phyloP scores from a whole-genome alignment of 192 early-diverging fungal genomes.

The Phlyctochytrium bullatum region DNA sequence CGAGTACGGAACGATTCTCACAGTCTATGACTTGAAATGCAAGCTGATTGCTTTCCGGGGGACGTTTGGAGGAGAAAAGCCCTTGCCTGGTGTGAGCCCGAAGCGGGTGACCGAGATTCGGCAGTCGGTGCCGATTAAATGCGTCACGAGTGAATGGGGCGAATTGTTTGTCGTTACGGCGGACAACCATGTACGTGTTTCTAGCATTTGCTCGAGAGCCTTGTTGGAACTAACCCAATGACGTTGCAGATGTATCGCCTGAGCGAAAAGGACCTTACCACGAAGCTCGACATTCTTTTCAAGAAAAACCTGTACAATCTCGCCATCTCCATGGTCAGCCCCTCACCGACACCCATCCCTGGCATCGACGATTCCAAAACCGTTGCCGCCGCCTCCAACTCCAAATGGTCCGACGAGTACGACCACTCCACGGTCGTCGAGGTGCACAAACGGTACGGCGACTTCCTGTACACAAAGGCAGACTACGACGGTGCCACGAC shows the following conservation, averaged over 20 bases:
- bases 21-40: conserved; percentile 87
- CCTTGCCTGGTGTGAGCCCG: neutral
- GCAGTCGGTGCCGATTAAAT: conserved; percentile 32
- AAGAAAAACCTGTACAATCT: conserved; percentile 86
- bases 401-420: conserved; percentile 65
- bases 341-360: conserved; percentile 16
- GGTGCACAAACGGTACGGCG: conserved; percentile 91
- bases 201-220: neutral
- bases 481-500: conserved; percentile 90
- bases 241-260: conserved; percentile 69
- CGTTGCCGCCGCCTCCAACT: neutral
- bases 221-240: no score
- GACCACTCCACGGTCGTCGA: conserved; percentile 83
- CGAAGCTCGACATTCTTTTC: conserved; percentile 86
- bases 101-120: neutral
- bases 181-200: conserved; percentile 60
- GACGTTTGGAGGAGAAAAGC: conserved; percentile 56
- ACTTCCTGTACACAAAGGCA: conserved; percentile 75
- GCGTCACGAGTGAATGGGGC: conserved; percentile 85
- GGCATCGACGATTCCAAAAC: conserved; percentile 1
- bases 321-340: conserved; percentile 76
- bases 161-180: conserved; percentile 81
- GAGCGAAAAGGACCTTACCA: conserved; percentile 82
- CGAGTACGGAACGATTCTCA: conserved; percentile 47
- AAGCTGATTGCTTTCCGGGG: conserved; percentile 89